Evolutionary conservation across 2,329 filamentous ascomycete species (phyloP), one percentile per base, ranked within the genome.

Genomic region (Penicillium sp.): DNA sequence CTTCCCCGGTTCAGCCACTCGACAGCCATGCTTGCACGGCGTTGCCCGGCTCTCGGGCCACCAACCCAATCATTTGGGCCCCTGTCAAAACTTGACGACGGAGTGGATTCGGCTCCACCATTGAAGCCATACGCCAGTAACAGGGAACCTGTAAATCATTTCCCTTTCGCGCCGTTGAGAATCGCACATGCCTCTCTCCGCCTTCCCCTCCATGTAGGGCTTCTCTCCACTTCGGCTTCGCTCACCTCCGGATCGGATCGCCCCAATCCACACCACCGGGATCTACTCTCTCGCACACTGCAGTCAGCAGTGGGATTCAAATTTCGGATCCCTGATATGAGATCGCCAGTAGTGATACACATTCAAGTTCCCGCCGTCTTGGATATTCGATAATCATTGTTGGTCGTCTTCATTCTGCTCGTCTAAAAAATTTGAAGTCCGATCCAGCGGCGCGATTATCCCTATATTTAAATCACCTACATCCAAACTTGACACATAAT

Each of bases 181-280:
- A 47, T 33, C 35, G 51, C 46, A 48, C 42, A 33, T 43, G 46
- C 50, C 22, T 13, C 46, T 49, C 38, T 50, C 41, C 45, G 45
- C 36, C 46, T 41, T 40, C 41, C 27, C 49, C 49, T 43, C 53
- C 51, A 42, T 42, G 44, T 40, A 48, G 36, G 42, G n/a, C 39
- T 44, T 43, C 46, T 48, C 46, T 45, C 49, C 55, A 50, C 50
- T 39, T 41, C 28, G 35, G 40, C 28, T 41, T 7, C 16, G 14
- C 30, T 38, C 35, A 35, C 31, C 33, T 36, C 33, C 16, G 8
- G 33, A 36, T 20, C 33, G 20, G 33, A 36, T 36, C 33, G 16
- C 3, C 31, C 31, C 6, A 9, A 11, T 20, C 33, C 33, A 20
- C 16, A 20, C n/a, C 16, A 16, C 18, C 16, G 33, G 33, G 33